phyloP scores from a whole-genome alignment of 1,284 basidiomycete genomes.

The Rhodotorula glutinis region DNA sequence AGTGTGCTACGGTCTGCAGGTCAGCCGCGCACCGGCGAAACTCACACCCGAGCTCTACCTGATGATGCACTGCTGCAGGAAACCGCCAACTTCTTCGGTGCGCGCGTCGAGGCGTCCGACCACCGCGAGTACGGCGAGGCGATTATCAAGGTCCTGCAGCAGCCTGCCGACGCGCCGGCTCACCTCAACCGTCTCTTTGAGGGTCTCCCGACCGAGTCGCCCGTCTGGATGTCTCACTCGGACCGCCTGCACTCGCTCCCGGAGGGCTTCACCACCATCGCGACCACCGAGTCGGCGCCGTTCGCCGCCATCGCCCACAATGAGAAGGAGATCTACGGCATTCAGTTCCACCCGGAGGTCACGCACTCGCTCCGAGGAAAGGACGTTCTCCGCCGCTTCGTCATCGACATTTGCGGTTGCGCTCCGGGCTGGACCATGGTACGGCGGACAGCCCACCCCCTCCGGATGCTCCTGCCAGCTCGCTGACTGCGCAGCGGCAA shows the following conservation, averaged over 20 bases:
- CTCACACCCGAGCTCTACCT: too few species aligned
- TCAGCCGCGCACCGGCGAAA: slow-evolving; percentile 45
- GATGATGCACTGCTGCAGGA: slow-evolving; percentile 57
- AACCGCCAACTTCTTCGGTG: slow-evolving; percentile 79
- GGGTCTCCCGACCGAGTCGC: slow-evolving; percentile 75
- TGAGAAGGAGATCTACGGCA: slow-evolving; percentile 85
- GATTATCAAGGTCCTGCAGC: slow-evolving; percentile 69
- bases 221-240: slow-evolving; percentile 99
- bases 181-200: slow-evolving; percentile 77
- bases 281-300: slow-evolving; percentile 80
- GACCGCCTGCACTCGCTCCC: slow-evolving; percentile 86
- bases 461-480: too few species aligned
- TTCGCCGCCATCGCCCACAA: slow-evolving; percentile 92
- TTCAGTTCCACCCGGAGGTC: slow-evolving; percentile 99
- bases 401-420: slow-evolving; percentile 80
- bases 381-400: slow-evolving; percentile 85
- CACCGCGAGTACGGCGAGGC: slow-evolving; percentile 96
- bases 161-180: slow-evolving; percentile 56
- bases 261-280: slow-evolving; percentile 81
- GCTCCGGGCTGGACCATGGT: slow-evolving; percentile 93
- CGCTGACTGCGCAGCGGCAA: neutral
- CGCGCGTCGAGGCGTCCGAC: slow-evolving; percentile 81
- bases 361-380: slow-evolving; percentile 89
- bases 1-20: slow-evolving; percentile 98
- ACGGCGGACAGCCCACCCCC: slow-evolving; percentile 22